phyloP scores from a whole-genome alignment of 1,139 yeast species.

The Lizanozyma gosingica region DNA sequence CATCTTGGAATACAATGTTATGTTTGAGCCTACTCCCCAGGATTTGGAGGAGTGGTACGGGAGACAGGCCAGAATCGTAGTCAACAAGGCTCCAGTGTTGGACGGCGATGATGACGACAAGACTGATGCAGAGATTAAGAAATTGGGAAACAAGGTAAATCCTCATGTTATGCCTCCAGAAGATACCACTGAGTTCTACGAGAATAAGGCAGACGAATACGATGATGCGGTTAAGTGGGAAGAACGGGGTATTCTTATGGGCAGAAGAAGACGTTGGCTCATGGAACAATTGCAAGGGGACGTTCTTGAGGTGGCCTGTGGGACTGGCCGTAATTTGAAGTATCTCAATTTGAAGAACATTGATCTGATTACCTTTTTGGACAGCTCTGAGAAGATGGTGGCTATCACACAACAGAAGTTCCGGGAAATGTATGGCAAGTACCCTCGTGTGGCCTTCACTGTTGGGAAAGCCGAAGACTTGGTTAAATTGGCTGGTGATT shows the following conservation, averaged over 20 bases:
- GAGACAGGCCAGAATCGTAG: conserved; percentile 24
- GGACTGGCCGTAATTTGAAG: conserved; percentile 88
- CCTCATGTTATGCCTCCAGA: conserved; percentile 51
- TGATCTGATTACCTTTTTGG: conserved; percentile 73
- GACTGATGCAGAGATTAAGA: conserved; percentile 9
- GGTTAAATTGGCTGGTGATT: conserved; percentile 40
- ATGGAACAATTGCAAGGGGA: conserved; percentile 78
- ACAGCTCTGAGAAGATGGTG: conserved; percentile 79
- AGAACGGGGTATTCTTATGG: conserved; percentile 75
- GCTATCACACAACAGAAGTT: conserved; percentile 74
- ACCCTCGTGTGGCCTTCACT: conserved; percentile 69
- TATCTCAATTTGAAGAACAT: conserved; percentile 55
- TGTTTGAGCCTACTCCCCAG: conserved; percentile 46
- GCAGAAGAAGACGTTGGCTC: conserved; percentile 74
- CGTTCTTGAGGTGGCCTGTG: conserved; percentile 89
- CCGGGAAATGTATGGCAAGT: conserved; percentile 54
- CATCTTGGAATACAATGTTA: conserved; percentile 32
- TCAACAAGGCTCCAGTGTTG: conserved; percentile 19
- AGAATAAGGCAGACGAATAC: conserved; percentile 68
- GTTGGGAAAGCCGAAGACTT: conserved; percentile 91
- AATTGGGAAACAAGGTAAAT: conserved; percentile 18
- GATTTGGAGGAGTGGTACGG: conserved; percentile 39
- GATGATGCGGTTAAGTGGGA: conserved; percentile 82
- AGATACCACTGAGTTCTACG: conserved; percentile 81
- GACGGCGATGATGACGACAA: conserved; percentile 14